Evolutionary conservation across 2,329 filamentous ascomycete genomes (phyloP).

Genomic region (Cercospora zeae-maydis): DNA sequence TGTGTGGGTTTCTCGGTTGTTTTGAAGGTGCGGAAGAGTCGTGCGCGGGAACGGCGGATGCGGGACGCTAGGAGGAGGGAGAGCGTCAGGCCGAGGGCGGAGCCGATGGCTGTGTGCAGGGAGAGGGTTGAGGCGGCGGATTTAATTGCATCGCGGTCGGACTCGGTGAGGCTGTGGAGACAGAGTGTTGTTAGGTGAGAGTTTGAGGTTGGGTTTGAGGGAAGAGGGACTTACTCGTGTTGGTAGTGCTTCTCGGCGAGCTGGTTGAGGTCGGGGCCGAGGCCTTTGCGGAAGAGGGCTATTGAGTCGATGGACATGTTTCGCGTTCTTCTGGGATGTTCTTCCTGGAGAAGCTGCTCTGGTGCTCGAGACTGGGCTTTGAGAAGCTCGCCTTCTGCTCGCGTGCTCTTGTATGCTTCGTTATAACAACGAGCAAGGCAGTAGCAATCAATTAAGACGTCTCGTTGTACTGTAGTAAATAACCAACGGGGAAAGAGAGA

Average conservation of each 20-base stretch:
- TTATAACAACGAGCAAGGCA: neutral
- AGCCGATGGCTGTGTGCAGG: conserved; percentile 56
- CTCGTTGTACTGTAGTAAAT: neutral
- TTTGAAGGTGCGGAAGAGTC: conserved; percentile 61
- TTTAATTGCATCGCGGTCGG: conserved; percentile 57
- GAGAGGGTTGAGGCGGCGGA: conserved; percentile 55
- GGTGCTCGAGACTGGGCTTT: neutral
- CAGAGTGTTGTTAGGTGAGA: neutral
- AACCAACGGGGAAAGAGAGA: neutral
- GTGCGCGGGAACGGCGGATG: conserved; percentile 52
- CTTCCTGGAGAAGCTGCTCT: neutral
- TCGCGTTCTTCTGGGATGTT: neutral
- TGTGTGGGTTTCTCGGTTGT: conserved; percentile 60
- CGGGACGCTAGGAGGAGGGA: conserved; percentile 57
- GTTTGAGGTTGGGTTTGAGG: neutral
- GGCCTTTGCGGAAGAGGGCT: conserved; percentile 46
- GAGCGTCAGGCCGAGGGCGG: conserved; percentile 57
- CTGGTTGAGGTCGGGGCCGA: conserved; percentile 50
- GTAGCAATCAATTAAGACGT: neutral
- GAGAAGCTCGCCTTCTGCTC: neutral
- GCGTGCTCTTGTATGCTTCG: neutral
- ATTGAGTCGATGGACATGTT: conserved; percentile 46
- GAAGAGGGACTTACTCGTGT: conserved; percentile 44
- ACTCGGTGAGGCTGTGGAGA: conserved; percentile 45
- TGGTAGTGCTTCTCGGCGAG: conserved; percentile 59